Conservation (phyloP, 78 protist species). For the Dictyostelium capitatum region DNA sequence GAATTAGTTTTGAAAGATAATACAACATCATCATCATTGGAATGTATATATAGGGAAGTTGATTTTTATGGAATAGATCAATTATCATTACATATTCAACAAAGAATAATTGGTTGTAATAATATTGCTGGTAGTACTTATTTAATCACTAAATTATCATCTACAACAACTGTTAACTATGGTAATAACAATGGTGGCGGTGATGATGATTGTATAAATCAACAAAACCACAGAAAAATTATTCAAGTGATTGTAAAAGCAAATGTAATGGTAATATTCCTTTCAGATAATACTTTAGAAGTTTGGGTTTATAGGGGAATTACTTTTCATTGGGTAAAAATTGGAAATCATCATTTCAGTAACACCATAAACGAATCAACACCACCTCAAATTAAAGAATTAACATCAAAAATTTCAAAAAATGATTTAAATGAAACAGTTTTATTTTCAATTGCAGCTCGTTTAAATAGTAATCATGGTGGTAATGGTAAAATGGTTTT, state of each 20-base stretch:
- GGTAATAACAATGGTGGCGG: neutral
- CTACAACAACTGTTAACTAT: neutral
- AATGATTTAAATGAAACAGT: constrained; percentile 28
- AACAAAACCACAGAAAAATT: neutral
- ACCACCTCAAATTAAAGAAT: neutral
- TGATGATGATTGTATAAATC: neutral
- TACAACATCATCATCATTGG: neutral
- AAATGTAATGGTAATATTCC: constrained; percentile 11
- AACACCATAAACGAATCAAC: no score
- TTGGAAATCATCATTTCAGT: neutral
- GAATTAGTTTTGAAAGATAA: neutral
- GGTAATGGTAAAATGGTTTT: neutral
- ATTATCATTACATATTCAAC: neutral
- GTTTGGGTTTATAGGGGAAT: constrained; percentile 57
- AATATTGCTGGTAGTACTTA: constrained; percentile 7
- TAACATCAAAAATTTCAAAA: neutral
- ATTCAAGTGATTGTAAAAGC: neutral
- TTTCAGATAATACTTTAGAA: neutral
- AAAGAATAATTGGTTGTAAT: neutral
- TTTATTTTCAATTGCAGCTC: neutral
- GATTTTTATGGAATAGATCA: constrained; percentile 28
- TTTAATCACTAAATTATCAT: neutral
- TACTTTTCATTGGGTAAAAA: constrained; percentile 34
- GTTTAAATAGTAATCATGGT: neutral
- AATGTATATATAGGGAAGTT: neutral